These are phyloP conservation scores for Knoxia roxburghii DNA, from an alignment of 257 asterid species.

Conservation along the genomic window DNA sequence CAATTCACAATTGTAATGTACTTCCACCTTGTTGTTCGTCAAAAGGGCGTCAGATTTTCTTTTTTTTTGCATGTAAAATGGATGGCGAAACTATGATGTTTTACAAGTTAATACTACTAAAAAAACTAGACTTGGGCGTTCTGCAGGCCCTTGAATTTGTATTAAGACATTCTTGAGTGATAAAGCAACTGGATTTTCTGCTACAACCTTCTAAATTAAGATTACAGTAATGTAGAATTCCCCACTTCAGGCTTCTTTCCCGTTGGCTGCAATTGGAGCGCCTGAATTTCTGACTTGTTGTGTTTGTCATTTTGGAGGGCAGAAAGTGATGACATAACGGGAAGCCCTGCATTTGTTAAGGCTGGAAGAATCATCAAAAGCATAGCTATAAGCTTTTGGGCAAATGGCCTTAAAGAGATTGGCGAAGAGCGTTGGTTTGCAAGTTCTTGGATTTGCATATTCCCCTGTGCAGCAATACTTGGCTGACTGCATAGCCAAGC, in stretches of 20 bases:
- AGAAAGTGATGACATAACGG: constrained; percentile 69
- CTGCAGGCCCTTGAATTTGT: too few species aligned
- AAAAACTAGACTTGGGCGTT: too few species aligned
- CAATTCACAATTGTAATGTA: too few species aligned
- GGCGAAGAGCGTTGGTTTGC: constrained; percentile 75
- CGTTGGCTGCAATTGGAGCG: too few species aligned
- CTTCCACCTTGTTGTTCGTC: too few species aligned
- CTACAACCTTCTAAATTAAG: neutral
- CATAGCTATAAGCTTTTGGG: constrained; percentile 82
- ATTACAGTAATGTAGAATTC: too few species aligned
- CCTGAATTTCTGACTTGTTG: too few species aligned
- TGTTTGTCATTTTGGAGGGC: constrained; percentile 61
- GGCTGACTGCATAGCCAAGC: constrained; percentile 80
- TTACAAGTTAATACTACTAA: too few species aligned
- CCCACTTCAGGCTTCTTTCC: too few species aligned
- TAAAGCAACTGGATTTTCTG: neutral
- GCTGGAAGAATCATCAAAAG: constrained; percentile 85
- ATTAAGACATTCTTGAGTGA: neutral
- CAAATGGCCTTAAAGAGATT: constrained; percentile 86
- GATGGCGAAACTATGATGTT: too few species aligned
- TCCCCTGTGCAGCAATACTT: constrained; percentile 88
- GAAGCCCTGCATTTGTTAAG: constrained; percentile 81
- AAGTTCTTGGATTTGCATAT: constrained; percentile 51
- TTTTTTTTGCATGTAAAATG: too few species aligned
- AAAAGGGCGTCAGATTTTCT: too few species aligned